A percentile compares a stretch with the other conserved stretches of the same genome.
phyloP scores from a whole-genome alignment of 805 yeast species.

The Sungouiozyma intestinalis region DNA sequence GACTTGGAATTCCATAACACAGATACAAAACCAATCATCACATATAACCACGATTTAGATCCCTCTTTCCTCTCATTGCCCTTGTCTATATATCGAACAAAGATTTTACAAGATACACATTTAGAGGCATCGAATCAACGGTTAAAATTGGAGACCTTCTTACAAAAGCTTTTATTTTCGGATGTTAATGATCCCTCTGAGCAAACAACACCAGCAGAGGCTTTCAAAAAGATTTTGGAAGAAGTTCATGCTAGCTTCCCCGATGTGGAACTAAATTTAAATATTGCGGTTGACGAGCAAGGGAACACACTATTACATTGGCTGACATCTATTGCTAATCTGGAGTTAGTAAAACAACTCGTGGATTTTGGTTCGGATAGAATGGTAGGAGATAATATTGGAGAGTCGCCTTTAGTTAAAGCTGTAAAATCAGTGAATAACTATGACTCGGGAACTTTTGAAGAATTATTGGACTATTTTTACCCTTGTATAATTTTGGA shows the following conservation, averaged over 20 bases:
- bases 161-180: slow-evolving; percentile 25
- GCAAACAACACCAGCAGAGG: neutral
- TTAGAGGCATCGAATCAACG: slow-evolving; percentile 14
- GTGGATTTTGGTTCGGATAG: slow-evolving; percentile 61
- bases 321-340: slow-evolving; percentile 86
- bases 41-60: slow-evolving; percentile 13
- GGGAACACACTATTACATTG: slow-evolving; percentile 94
- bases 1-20: neutral
- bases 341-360: slow-evolving; percentile 55
- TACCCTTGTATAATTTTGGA: slow-evolving; percentile 61
- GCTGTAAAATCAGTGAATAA: slow-evolving; percentile 68
- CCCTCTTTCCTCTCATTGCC: slow-evolving; percentile 6
- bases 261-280: slow-evolving; percentile 39
- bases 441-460: slow-evolving; percentile 68
- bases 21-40: slow-evolving; percentile 5
- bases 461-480: slow-evolving; percentile 54
- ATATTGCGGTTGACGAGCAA: slow-evolving; percentile 82
- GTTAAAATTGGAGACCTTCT: slow-evolving; percentile 23
- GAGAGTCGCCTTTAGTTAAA: slow-evolving; percentile 80
- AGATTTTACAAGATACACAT: neutral
- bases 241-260: slow-evolving; percentile 21
- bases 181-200: slow-evolving; percentile 6
- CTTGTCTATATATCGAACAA: slow-evolving; percentile 4
- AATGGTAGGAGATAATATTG: slow-evolving; percentile 58
- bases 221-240: slow-evolving; percentile 15